phyloP scores from a whole-genome alignment of 139 green algal genomes.

The Volvox africanus region DNA sequence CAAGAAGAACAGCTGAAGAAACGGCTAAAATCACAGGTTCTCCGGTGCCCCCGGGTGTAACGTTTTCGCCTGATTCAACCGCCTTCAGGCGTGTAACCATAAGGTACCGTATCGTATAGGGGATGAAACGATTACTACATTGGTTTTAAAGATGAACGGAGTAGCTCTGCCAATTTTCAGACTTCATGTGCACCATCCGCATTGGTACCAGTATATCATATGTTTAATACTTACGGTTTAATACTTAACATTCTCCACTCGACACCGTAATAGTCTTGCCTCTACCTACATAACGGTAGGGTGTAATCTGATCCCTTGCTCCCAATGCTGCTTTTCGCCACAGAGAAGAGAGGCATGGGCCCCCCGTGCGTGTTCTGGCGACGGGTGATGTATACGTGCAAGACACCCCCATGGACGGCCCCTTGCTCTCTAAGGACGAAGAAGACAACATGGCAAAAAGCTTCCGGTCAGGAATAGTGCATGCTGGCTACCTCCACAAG shows the following conservation, averaged over 20 bases:
- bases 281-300: no score
- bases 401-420: slow-evolving; percentile 10
- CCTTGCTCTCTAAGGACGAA: slow-evolving; percentile 32
- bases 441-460: slow-evolving; percentile 15
- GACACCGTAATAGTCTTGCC: no score
- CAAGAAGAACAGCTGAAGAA: not conserved
- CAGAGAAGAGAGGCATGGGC: not conserved
- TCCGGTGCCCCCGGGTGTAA: not conserved
- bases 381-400: slow-evolving; percentile 23
- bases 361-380: slow-evolving; percentile 10
- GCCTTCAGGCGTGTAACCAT: not conserved
- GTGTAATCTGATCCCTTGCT: no score
- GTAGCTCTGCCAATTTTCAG: not conserved
- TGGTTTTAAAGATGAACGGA: no score
- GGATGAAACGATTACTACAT: not conserved
- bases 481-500: slow-evolving; percentile 65
- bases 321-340: no score
- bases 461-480: slow-evolving; percentile 47
- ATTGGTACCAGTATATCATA: no score
- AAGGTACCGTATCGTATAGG: not conserved
- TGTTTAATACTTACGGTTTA: no score
- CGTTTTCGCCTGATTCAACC: not conserved
- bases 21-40: slow-evolving; percentile 14
- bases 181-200: not conserved
- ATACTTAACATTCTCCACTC: no score